Percentiles rank a stretch among this genome's conserved stretches.
Conservation (phyloP, 2,329 filamentous ascomycete genomes). For the Alternaria dauci region DNA sequence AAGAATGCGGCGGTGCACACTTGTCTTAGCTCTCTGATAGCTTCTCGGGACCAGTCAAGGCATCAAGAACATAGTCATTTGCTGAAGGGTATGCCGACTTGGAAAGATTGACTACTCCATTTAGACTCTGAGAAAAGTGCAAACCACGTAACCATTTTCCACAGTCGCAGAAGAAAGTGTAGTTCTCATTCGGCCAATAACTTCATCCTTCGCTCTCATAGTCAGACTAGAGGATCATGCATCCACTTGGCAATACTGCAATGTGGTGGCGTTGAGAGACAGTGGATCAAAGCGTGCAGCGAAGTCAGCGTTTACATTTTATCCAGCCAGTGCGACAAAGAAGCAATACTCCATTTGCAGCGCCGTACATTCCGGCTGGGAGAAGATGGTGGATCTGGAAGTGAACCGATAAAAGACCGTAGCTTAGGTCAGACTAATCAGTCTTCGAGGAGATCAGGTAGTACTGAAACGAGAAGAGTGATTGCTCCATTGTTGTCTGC, state of each 20-base stretch:
- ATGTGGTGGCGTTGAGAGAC: neutral
- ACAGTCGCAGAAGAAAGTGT: neutral
- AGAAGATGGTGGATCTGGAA: neutral
- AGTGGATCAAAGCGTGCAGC: conserved; percentile 1
- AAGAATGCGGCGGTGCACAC: neutral
- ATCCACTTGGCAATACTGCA: neutral
- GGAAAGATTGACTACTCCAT: neutral
- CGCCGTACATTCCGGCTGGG: neutral
- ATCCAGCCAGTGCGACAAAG: neutral
- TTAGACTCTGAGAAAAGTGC: neutral
- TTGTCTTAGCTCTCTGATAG: neutral
- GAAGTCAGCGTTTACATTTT: neutral
- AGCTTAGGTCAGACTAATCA: neutral
- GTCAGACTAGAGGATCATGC: neutral
- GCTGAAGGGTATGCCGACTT: neutral
- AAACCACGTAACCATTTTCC: neutral
- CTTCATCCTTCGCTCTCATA: neutral
- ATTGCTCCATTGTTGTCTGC: neutral
- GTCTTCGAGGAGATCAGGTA: neutral
- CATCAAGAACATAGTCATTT: neutral
- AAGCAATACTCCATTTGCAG: neutral
- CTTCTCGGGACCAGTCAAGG: neutral
- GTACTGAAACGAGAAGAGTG: neutral
- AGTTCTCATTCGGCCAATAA: neutral
- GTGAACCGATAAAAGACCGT: neutral